Conservation (phyloP, 2,329 filamentous ascomycete species). For the Cryphonectria radicalis region DNA sequence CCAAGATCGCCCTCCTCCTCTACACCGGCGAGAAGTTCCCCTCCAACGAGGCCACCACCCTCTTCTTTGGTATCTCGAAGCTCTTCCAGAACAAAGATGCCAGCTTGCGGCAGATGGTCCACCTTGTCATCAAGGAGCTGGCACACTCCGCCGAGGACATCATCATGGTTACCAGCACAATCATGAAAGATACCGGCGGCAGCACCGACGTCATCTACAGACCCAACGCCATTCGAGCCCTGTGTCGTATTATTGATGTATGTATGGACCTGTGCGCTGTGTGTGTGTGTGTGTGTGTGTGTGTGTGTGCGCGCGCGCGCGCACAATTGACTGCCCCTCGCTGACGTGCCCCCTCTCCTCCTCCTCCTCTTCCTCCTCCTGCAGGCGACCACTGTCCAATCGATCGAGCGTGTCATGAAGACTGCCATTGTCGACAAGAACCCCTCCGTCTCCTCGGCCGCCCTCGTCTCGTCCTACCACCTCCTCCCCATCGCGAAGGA, state of each 20-base stretch:
- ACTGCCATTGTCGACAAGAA: constrained; percentile 99
- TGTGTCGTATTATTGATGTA: constrained; percentile 97
- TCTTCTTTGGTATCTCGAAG: constrained; percentile 99
- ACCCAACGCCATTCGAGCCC: constrained; percentile 91
- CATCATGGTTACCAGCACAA: constrained; percentile 99
- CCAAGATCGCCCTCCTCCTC: constrained; percentile 93
- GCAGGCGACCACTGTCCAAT: constrained; percentile 91
- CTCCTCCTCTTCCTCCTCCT: neutral
- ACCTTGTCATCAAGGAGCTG: constrained; percentile 97
- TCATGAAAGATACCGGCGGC: constrained; percentile 99
- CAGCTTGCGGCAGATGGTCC: constrained; percentile 97
- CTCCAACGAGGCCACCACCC: constrained; percentile 93
- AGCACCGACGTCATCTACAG: constrained; percentile 93
- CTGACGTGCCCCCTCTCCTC: constrained; percentile 31
- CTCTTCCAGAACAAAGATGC: constrained; percentile 99
- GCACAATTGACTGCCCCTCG: constrained; percentile 11
- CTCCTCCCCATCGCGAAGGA: constrained; percentile 94
- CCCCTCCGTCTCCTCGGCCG: constrained; percentile 93
- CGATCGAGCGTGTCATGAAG: constrained; percentile 98
- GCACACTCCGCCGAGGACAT: constrained; percentile 95
- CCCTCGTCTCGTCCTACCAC: constrained; percentile 95
- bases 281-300: no score
- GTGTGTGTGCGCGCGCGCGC: no score
- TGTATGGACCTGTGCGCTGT: constrained; percentile 42
- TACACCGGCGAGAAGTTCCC: constrained; percentile 98